phyloP scores from a whole-genome alignment of 306 rosid genomes.

The Ammopiptanthus mongolicus region DNA sequence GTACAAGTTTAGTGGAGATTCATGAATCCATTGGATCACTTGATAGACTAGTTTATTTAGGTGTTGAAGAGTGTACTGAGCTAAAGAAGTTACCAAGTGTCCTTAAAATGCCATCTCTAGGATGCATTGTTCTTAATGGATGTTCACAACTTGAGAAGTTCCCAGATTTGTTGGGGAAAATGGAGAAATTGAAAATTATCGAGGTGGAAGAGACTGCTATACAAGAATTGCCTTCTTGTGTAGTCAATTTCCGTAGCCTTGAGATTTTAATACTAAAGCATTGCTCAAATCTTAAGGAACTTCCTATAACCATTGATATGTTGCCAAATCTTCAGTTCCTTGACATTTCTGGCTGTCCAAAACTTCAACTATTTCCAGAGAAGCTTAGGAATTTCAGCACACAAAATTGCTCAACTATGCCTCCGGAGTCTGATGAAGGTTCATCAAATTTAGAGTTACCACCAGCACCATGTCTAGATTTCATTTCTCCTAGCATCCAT shows the following conservation, averaged over 20 bases:
- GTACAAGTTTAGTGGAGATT: conserved; percentile 24
- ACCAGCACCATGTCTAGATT: conserved; percentile 8
- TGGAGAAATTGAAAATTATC: conserved; percentile 17
- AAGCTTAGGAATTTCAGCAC: not conserved
- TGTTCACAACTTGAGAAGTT: conserved; percentile 21
- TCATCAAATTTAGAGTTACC: conserved; percentile 16
- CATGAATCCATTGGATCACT: conserved; percentile 27
- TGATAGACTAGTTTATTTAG: conserved; percentile 21
- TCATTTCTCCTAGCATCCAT: conserved; percentile 1
- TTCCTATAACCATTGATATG: conserved; percentile 2
- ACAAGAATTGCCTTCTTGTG: conserved; percentile 26
- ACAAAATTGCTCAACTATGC: not conserved
- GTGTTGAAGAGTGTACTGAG: conserved; percentile 20
- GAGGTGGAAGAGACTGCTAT: conserved; percentile 19
- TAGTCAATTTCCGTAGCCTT: conserved; percentile 15
- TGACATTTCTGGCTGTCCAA: conserved; percentile 26
- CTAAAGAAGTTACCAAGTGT: conserved; percentile 16
- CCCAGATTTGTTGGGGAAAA: conserved; percentile 14
- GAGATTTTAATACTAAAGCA: not conserved
- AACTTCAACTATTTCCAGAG: conserved; percentile 19
- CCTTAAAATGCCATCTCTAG: conserved; percentile 21
- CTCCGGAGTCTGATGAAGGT: not conserved
- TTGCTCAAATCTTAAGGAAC: conserved; percentile 23
- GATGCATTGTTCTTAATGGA: conserved; percentile 17
- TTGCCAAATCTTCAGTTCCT: conserved; percentile 24